These are phyloP conservation scores for Porogramme epimiltina DNA, from an alignment of 1,284 basidiomycete species.

Conservation along the genomic window DNA sequence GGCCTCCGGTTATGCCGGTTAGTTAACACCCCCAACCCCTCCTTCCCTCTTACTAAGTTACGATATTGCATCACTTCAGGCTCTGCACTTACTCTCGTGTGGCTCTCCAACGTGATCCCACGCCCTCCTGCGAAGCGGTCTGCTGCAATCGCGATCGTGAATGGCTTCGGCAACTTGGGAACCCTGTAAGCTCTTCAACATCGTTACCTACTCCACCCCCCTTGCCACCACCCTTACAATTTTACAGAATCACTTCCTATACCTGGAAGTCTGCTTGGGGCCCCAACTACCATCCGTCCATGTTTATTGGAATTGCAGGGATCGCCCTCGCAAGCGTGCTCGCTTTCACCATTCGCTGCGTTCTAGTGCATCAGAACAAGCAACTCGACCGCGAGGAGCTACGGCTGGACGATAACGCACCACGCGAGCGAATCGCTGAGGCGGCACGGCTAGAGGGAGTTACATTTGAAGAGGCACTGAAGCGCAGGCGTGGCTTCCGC, in stretches of 20 bases:
- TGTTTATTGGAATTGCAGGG: conserved; percentile 38
- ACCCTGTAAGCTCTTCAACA: conserved; percentile 36
- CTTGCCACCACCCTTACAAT: not conserved
- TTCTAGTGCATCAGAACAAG: conserved; percentile 38
- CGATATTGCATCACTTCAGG: conserved; percentile 35
- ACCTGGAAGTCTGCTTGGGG: conserved; percentile 41
- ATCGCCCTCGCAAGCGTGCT: conserved; percentile 31
- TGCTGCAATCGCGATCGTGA: conserved; percentile 46
- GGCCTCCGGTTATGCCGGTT: conserved; percentile 57
- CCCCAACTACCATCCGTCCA: conserved; percentile 40
- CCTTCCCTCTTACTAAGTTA: not conserved
- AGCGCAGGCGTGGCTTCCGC: conserved; percentile 41
- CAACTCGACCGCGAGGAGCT: conserved; percentile 37
- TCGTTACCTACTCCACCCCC: not conserved
- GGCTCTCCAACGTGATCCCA: conserved; percentile 64
- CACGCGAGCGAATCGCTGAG: conserved; percentile 38
- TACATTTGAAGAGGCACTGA: conserved; percentile 38
- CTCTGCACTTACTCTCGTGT: conserved; percentile 60
- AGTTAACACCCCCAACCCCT: conserved; percentile 17
- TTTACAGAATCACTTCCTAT: conserved; percentile 37
- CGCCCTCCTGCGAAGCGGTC: conserved; percentile 63
- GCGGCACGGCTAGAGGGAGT: conserved; percentile 40
- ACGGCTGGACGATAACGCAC: conserved; percentile 31
- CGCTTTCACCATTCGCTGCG: conserved; percentile 34
- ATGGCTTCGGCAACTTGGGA: conserved; percentile 43